Conservation (phyloP, 2,329 filamentous ascomycete genomes). For the Domatiomyces globalis region DNA sequence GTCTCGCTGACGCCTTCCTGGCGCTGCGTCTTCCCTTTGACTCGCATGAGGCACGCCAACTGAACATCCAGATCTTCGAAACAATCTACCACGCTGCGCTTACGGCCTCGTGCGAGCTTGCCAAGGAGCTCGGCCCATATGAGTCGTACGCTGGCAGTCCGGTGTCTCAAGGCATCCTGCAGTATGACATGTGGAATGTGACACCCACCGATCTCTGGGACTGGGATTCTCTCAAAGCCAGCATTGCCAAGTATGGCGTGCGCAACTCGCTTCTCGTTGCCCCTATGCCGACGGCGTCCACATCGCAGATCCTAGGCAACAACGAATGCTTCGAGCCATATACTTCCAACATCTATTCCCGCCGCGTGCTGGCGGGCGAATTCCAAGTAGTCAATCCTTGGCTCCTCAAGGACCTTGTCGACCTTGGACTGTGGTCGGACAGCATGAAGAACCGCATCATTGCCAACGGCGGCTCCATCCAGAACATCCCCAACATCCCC, state of each 20-base stretch:
- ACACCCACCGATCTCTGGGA: slow-evolving; percentile 93
- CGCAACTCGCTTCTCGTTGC: slow-evolving; percentile 92
- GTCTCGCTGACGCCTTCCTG: slow-evolving; percentile 94
- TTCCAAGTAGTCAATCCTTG: slow-evolving; percentile 99
- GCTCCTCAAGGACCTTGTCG: slow-evolving; percentile 94
- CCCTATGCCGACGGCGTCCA: slow-evolving; percentile 95
- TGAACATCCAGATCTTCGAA: slow-evolving; percentile 98
- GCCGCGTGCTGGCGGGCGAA: slow-evolving; percentile 91
- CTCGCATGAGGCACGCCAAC: slow-evolving; percentile 78
- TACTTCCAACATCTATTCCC: slow-evolving; percentile 99
- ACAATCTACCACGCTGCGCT: slow-evolving; percentile 96
- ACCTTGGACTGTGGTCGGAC: slow-evolving; percentile 96
- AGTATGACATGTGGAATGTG: slow-evolving; percentile 98
- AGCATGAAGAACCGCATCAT: slow-evolving; percentile 99
- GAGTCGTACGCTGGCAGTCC: slow-evolving; percentile 85
- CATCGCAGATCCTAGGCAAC: slow-evolving; percentile 94
- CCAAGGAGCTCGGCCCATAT: slow-evolving; percentile 72
- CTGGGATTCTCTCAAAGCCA: slow-evolving; percentile 74
- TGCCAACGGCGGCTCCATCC: slow-evolving; percentile 84
- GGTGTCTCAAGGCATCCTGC: slow-evolving; percentile 85
- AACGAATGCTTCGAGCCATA: slow-evolving; percentile 99
- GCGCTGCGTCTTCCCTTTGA: slow-evolving; percentile 94
- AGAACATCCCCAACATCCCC: slow-evolving; percentile 94
- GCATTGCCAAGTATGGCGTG: slow-evolving; percentile 84
- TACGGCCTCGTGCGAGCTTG: slow-evolving; percentile 75